These are phyloP conservation scores for Syncephalastrum racemosum DNA, from an alignment of 371 early-diverging fungal genomes.

Conservation along the genomic window DNA sequence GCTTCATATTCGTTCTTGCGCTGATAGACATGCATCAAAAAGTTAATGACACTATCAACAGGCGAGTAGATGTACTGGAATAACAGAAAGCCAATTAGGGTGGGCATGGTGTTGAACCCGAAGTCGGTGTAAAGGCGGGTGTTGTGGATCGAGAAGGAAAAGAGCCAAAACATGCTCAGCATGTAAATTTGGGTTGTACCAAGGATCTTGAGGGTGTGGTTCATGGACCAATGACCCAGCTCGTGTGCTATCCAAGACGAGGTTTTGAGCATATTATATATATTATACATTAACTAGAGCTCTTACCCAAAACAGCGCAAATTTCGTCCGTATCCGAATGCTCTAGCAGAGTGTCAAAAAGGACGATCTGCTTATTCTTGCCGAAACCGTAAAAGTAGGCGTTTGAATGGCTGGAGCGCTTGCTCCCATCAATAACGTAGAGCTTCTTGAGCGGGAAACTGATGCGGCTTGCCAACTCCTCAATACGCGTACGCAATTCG, in stretches of 20 bases:
- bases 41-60: constrained; percentile 73
- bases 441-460: constrained; percentile 94
- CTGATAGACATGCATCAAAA: constrained; percentile 80
- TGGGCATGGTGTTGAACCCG: constrained; percentile 79
- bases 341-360: constrained; percentile 94
- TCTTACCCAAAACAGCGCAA: constrained; percentile 85
- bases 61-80: constrained; percentile 84
- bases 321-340: constrained; percentile 87
- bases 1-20: constrained; percentile 95
- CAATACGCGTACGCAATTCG: constrained; percentile 81
- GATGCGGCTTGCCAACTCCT: constrained; percentile 82
- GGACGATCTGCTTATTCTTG: constrained; percentile 96
- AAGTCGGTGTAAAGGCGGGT: constrained; percentile 78
- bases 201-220: constrained; percentile 82
- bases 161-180: constrained; percentile 83
- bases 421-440: constrained; percentile 95
- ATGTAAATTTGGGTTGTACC: constrained; percentile 74
- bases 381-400: constrained; percentile 98
- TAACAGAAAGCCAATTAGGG: constrained; percentile 84
- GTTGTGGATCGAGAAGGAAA: constrained; percentile 75
- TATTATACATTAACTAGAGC: not conserved
- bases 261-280: constrained; percentile 10
- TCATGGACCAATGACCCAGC: constrained; percentile 95
- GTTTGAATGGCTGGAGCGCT: constrained; percentile 93
- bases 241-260: constrained; percentile 76